Conservation (phyloP, 306 rosid genomes). For the Pyrus bretschneideri region DNA sequence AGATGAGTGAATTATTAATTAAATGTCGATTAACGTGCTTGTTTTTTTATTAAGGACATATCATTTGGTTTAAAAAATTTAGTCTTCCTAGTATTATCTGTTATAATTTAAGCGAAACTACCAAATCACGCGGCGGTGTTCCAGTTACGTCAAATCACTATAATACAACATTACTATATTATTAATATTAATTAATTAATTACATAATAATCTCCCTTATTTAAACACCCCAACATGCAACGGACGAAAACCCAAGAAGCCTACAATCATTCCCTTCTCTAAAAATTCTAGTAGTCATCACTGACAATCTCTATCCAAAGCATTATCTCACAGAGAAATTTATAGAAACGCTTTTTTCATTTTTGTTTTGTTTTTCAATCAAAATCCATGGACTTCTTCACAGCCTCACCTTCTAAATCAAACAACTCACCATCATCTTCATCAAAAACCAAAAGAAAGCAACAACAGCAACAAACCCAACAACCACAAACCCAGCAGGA, state of each 20-base stretch:
- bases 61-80: too few species aligned
- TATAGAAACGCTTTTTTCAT: background rate
- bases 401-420: slow-evolving; percentile 10
- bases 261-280: slow-evolving; percentile 26
- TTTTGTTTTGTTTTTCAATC: background rate
- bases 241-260: slow-evolving; percentile 20
- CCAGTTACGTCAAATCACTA: background rate
- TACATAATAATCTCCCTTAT: slow-evolving; percentile 16
- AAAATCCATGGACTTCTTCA: slow-evolving; percentile 21
- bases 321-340: background rate
- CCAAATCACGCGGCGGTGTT: background rate
- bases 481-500: slow-evolving; percentile 5
- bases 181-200: background rate
- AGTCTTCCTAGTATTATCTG: too few species aligned
- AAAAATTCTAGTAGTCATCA: background rate
- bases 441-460: slow-evolving; percentile 29
- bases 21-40: too few species aligned
- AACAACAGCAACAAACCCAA: slow-evolving; percentile 6
- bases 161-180: too few species aligned
- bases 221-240: slow-evolving; percentile 38
- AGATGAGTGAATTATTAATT: too few species aligned
- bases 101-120: too few species aligned
- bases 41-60: too few species aligned
- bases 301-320: background rate
- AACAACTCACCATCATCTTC: slow-evolving; percentile 18